A percentile compares a stretch with the other conserved stretches of the same genome.
Evolutionary conservation across 345 rosid species (phyloP).

Genomic region (Sonneratia alba): DNA sequence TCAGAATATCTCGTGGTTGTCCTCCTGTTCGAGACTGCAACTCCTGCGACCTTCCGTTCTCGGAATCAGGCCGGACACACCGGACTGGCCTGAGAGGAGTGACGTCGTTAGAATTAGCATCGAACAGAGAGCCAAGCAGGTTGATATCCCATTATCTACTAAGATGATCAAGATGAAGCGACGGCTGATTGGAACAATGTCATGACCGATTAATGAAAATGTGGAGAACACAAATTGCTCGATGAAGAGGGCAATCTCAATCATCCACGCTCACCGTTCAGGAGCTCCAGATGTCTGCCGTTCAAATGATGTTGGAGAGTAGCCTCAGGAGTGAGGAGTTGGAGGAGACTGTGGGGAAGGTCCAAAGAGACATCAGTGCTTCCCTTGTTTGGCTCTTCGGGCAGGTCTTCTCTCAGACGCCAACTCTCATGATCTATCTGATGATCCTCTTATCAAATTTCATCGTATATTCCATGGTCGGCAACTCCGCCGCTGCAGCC

Average conservation of each 20-base stretch:
- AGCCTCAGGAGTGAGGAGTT: conserved; percentile 29
- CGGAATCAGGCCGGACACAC: conserved; percentile 31
- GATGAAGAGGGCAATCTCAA: conserved; percentile 54
- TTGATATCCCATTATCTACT: conserved; percentile 48
- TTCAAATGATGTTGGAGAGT: conserved; percentile 25
- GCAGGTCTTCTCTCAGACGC: conserved; percentile 54
- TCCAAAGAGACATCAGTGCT: conserved; percentile 31
- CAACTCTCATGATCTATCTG: conserved; percentile 61
- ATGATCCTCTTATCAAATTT: conserved; percentile 67
- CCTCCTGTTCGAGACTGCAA: conserved; percentile 22
- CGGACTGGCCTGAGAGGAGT: conserved; percentile 39
- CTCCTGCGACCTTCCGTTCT: conserved; percentile 25
- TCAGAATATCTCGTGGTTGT: neutral
- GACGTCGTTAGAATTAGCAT: conserved; percentile 27
- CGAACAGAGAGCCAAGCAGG: conserved; percentile 43
- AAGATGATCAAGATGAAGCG: conserved; percentile 57
- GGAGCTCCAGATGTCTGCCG: conserved; percentile 54
- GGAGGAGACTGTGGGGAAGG: conserved; percentile 21
- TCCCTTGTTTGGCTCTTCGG: conserved; percentile 63
- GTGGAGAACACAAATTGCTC: conserved; percentile 43
- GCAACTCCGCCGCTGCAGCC: conserved; percentile 14
- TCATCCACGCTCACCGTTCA: conserved; percentile 52
- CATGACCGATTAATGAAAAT: conserved; percentile 23
- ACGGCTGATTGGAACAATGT: conserved; percentile 23
- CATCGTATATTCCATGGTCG: conserved; percentile 48